Percentiles rank a stretch among this genome's conserved stretches.
Evolutionary conservation across 2,329 filamentous ascomycete genomes (phyloP).

Genomic region (Colletotrichum sansevieriae): DNA sequence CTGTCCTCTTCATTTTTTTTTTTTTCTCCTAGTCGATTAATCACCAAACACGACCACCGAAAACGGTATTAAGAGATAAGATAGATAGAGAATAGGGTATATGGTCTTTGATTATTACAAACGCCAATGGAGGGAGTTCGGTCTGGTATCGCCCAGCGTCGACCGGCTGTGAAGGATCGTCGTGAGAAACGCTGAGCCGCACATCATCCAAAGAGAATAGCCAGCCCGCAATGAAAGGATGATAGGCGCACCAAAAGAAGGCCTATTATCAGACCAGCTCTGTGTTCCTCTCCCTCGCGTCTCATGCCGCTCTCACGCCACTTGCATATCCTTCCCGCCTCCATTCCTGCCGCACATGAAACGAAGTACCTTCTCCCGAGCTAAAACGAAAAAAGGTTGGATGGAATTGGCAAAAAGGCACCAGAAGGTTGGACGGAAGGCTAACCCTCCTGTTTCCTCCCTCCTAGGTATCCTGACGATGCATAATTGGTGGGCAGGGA

Average conservation of each 20-base stretch:
- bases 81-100: background rate
- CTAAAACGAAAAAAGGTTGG: constrained; percentile 17
- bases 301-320: background rate
- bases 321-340: constrained; percentile 2
- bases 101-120: background rate
- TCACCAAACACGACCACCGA: background rate
- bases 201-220: constrained; percentile 24
- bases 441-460: background rate
- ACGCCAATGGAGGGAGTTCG: background rate
- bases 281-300: background rate
- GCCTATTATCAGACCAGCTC: constrained; percentile 36
- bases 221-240: background rate
- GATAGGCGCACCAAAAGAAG: background rate
- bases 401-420: background rate
- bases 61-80: constrained; percentile 1
- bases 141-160: constrained; percentile 1
- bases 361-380: background rate
- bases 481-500: background rate
- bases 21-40: background rate
- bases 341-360: constrained; percentile 27
- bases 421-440: constrained; percentile 32
- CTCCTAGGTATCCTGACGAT: background rate
- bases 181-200: constrained; percentile 7
- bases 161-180: background rate
- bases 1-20: constrained; percentile 46